Conservation (phyloP, 345 rosid species). For the Trapa incisa region DNA sequence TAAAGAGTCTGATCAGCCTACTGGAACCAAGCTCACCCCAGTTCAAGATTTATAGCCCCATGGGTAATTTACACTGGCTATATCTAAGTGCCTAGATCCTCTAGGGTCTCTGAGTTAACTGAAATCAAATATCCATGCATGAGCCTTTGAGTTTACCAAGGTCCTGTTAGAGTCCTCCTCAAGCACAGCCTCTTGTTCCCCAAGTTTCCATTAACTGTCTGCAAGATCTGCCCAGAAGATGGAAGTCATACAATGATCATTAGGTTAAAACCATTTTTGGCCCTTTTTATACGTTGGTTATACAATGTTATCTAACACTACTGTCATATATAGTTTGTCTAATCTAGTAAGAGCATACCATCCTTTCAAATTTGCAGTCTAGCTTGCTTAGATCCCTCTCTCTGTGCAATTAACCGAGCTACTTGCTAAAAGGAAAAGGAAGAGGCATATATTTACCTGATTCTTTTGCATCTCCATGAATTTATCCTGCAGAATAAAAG, state of each 20-base stretch:
- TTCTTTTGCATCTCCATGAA: slow-evolving; percentile 10
- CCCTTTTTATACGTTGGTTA: too few species aligned
- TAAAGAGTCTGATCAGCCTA: not conserved
- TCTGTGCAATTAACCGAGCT: not conserved
- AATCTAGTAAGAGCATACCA: not conserved
- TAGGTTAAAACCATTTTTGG: not conserved
- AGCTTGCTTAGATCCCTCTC: not conserved
- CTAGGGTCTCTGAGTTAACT: not conserved
- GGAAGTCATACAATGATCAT: not conserved
- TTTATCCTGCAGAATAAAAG: slow-evolving; percentile 6
- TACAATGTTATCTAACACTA: too few species aligned
- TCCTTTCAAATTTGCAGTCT: not conserved
- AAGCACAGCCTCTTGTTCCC: slow-evolving; percentile 59
- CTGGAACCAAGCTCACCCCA: not conserved
- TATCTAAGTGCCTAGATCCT: not conserved
- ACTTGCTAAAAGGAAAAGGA: not conserved
- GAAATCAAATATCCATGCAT: not conserved
- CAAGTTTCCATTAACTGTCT: slow-evolving; percentile 32
- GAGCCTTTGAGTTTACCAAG: slow-evolving; percentile 37
- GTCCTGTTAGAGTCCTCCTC: slow-evolving; percentile 82
- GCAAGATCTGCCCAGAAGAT: slow-evolving; percentile 13
- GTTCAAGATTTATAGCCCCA: not conserved
- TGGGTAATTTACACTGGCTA: not conserved
- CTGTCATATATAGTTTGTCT: not conserved
- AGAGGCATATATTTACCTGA: slow-evolving; percentile 9